Conservation (phyloP, 345 rosid species). For the Aquilaria malaccensis region DNA sequence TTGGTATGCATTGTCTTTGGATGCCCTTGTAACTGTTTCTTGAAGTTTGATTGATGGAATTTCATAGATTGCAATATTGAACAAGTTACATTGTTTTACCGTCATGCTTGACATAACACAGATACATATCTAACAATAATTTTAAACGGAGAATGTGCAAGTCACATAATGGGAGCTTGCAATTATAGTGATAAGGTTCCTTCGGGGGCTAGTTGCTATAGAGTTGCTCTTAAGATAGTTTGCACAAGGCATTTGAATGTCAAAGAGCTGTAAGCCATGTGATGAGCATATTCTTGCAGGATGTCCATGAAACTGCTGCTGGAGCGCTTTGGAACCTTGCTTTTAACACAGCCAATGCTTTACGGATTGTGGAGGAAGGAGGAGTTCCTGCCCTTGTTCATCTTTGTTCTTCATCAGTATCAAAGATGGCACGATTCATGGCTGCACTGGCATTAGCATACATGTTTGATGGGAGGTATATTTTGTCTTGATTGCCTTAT, state of each 20-base stretch:
- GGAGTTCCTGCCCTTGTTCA: constrained; percentile 78
- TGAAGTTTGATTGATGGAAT: not conserved
- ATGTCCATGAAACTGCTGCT: constrained; percentile 91
- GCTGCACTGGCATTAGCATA: constrained; percentile 78
- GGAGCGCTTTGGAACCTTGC: constrained; percentile 93
- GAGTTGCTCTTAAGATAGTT: constrained; percentile 1
- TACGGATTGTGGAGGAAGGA: constrained; percentile 76
- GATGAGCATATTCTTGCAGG: constrained; percentile 30
- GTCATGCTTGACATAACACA: no score
- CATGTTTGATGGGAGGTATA: constrained; percentile 83
- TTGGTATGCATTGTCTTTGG: no score
- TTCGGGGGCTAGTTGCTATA: not conserved
- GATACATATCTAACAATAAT: no score
- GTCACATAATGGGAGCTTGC: no score
- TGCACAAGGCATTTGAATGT: no score
- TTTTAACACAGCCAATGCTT: constrained; percentile 65
- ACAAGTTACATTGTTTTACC: no score
- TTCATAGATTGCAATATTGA: no score
- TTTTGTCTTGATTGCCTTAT: not conserved
- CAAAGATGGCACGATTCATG: constrained; percentile 86
- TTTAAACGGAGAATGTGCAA: no score
- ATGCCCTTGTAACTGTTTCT: not conserved
- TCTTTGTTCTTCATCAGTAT: constrained; percentile 58
- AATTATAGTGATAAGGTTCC: no score
- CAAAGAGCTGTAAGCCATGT: no score